A percentile compares a stretch with the other conserved stretches of the same genome.
Evolutionary conservation across 2,329 filamentous ascomycete genomes (phyloP).

Genomic region (Laburnicola sp.): DNA sequence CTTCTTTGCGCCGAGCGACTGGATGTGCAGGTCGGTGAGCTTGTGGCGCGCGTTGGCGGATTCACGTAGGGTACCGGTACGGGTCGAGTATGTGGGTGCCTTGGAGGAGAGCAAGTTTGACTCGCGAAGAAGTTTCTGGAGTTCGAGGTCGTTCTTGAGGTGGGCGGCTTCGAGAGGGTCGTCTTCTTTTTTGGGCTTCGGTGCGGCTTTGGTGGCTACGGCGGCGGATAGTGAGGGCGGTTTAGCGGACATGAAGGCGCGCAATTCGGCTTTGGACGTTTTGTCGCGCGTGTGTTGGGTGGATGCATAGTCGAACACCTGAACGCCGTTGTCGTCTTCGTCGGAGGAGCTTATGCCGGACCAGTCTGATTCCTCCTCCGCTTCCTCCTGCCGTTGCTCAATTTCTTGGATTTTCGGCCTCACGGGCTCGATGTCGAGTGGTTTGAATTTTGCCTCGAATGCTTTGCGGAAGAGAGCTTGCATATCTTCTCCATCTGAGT

Average conservation of each 20-base stretch:
- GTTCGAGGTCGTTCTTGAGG: conserved; percentile 86
- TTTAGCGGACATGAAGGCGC: conserved; percentile 72
- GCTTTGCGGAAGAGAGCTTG: conserved; percentile 78
- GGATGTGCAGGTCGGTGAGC: conserved; percentile 81
- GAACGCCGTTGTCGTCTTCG: conserved; percentile 46
- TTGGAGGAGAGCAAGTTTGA: conserved; percentile 77
- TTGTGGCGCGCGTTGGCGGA: conserved; percentile 69
- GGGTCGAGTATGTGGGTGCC: conserved; percentile 48
- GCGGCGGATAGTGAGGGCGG: conserved; percentile 48
- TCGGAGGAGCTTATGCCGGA: conserved; percentile 62
- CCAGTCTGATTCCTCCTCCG: conserved; percentile 59
- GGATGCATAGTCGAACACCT: conserved; percentile 49
- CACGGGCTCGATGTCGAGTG: conserved; percentile 56
- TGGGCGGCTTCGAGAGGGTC: conserved; percentile 65
- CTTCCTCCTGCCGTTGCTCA: conserved; percentile 34
- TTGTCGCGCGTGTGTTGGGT: conserved; percentile 19
- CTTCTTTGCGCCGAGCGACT: conserved; percentile 74
- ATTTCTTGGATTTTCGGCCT: conserved; percentile 29
- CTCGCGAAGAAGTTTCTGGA: conserved; percentile 87
- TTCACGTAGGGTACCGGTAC: conserved; percentile 52
- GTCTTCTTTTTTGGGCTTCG: conserved; percentile 34
- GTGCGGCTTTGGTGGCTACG: conserved; percentile 21
- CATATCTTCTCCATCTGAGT: conserved; percentile 56
- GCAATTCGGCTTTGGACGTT: conserved; percentile 64
- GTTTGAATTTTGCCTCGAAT: conserved; percentile 87